These are phyloP conservation scores for Didymella lethalis DNA, from an alignment of 2,329 filamentous ascomycete species.

Conservation along the genomic window DNA sequence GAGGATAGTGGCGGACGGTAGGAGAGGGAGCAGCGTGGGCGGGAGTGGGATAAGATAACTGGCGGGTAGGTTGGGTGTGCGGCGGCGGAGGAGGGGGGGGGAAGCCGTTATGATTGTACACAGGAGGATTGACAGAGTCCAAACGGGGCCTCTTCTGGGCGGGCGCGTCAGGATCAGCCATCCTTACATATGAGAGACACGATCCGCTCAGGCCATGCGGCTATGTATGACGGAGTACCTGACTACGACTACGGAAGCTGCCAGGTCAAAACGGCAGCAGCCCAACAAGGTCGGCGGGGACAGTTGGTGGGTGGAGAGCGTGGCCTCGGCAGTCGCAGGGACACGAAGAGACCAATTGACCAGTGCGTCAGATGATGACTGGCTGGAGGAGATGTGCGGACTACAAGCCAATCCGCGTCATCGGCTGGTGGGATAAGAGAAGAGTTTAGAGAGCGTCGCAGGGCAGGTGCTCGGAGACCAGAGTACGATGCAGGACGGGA, in stretches of 20 bases:
- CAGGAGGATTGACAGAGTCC: slow-evolving; percentile 46
- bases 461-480: slow-evolving; percentile 41
- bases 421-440: slow-evolving; percentile 39
- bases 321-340: slow-evolving; percentile 44
- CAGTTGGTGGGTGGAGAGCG: slow-evolving; percentile 35
- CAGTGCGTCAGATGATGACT: slow-evolving; percentile 42
- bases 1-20: slow-evolving; percentile 38
- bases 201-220: slow-evolving; percentile 53
- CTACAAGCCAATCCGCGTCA: slow-evolving; percentile 47
- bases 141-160: slow-evolving; percentile 51
- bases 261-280: slow-evolving; percentile 37
- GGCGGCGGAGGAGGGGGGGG: slow-evolving; percentile 40
- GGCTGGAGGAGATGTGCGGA: slow-evolving; percentile 37
- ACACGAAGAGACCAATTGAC: slow-evolving; percentile 40
- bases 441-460: slow-evolving; percentile 50
- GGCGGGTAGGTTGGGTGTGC: slow-evolving; percentile 41
- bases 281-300: slow-evolving; percentile 36
- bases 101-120: slow-evolving; percentile 43
- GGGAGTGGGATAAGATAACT: slow-evolving; percentile 42
- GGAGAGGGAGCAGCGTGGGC: slow-evolving; percentile 44
- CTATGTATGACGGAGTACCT: slow-evolving; percentile 40
- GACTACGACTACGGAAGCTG: slow-evolving; percentile 26
- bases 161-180: slow-evolving; percentile 52
- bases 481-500: slow-evolving; percentile 43
- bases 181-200: slow-evolving; percentile 48